These are phyloP conservation scores for Discostella pseudostelligera DNA, from an alignment of 108 stramenopile species.

Conservation along the genomic window DNA sequence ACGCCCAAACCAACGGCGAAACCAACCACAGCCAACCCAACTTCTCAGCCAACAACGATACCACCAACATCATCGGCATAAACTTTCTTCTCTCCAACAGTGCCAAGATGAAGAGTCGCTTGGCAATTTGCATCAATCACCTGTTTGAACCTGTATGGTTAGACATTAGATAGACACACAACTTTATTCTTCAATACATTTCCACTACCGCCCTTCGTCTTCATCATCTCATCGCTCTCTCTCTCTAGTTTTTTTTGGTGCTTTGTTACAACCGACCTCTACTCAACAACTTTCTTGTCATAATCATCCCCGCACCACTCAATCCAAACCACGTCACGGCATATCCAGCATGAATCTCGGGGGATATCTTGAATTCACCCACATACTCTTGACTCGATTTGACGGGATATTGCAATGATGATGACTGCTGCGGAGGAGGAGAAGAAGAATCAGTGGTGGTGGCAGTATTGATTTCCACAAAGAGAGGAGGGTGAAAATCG, in stretches of 20 bases:
- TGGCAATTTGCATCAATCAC: too few species aligned
- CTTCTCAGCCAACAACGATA: too few species aligned
- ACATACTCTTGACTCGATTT: conserved; percentile 47
- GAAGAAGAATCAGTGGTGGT: not conserved
- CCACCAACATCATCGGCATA: too few species aligned
- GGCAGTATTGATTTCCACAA: conserved; percentile 37
- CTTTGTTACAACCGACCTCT: conserved; percentile 44
- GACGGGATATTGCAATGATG: conserved; percentile 22
- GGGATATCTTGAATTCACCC: conserved; percentile 81
- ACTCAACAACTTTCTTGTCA: conserved; percentile 77
- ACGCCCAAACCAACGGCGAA: not conserved
- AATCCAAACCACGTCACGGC: conserved; percentile 87
- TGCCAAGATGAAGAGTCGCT: too few species aligned
- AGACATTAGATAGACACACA: too few species aligned
- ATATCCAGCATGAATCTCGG: conserved; percentile 79
- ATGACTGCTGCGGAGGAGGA: too few species aligned
- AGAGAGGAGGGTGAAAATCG: conserved; percentile 22
- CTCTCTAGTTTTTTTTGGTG: too few species aligned
- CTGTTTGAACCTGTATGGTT: too few species aligned
- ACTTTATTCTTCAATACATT: too few species aligned
- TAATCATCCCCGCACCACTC: conserved; percentile 74
- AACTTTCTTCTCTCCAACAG: too few species aligned
- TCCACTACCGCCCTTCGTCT: too few species aligned
- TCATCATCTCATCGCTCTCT: too few species aligned
- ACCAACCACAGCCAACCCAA: not conserved